Conservation (phyloP, 2,329 filamentous ascomycete species). For the Fusarium ambrosium region DNA sequence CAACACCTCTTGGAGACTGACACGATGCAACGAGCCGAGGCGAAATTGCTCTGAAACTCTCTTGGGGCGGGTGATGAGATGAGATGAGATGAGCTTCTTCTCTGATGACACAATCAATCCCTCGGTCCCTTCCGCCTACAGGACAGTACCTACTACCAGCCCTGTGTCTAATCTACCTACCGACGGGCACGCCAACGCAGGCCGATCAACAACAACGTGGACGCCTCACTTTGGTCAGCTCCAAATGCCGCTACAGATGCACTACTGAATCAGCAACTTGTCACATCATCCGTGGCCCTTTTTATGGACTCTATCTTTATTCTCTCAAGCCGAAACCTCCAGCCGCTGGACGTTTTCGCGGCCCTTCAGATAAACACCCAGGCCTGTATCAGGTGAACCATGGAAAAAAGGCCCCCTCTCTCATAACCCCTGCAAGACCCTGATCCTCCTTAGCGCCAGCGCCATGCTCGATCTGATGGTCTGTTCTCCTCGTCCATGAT, state of each 20-base stretch:
- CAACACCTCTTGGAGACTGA: not conserved
- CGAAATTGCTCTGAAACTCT: constrained; percentile 19
- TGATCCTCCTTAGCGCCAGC: constrained; percentile 33
- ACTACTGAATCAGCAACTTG: constrained; percentile 27
- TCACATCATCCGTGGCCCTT: constrained; percentile 22
- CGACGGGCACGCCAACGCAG: constrained; percentile 2
- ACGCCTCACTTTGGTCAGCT: constrained; percentile 32
- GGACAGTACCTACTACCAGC: not conserved
- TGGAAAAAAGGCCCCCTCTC: not conserved
- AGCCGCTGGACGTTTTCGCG: not conserved
- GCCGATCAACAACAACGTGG: constrained; percentile 18
- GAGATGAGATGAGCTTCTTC: not conserved
- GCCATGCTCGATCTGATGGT: constrained; percentile 31
- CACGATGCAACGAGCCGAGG: not conserved
- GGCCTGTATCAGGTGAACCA: constrained; percentile 18
- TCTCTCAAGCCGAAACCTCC: not conserved
- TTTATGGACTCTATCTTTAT: not conserved
- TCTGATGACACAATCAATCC: not conserved
- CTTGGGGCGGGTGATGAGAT: not conserved
- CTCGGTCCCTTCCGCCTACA: constrained; percentile 7
- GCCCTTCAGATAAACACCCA: constrained; percentile 10
- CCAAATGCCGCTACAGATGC: constrained; percentile 12
- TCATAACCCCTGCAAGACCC: constrained; percentile 37
- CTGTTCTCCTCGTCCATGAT: constrained; percentile 29
- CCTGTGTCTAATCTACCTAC: constrained; percentile 18